These are phyloP conservation scores for Vitis cinerea DNA, from an alignment of 164 flowering plant genomes.

Conservation along the genomic window DNA sequence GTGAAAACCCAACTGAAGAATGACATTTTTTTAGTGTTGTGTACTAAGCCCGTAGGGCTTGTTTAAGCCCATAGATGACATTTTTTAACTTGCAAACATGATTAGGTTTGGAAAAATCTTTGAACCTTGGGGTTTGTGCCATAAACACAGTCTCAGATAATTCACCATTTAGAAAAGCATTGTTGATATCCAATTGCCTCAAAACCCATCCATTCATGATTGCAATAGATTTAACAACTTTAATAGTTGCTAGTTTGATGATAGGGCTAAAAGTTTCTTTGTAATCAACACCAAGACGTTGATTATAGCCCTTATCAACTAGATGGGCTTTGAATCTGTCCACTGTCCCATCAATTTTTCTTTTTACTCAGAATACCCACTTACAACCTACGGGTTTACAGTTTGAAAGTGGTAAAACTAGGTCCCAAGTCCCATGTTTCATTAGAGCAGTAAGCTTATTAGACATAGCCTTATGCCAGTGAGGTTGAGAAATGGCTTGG, in stretches of 20 bases:
- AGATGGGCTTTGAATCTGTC: neutral
- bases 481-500: neutral
- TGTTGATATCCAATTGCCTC: neutral
- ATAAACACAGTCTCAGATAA: neutral
- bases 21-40: neutral
- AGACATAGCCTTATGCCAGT: neutral
- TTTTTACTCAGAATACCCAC: conserved; percentile 10
- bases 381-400: conserved; percentile 9
- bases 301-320: neutral
- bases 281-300: neutral
- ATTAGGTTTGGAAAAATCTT: neutral
- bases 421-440: too few relatives aligned
- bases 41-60: neutral
- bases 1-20: too few relatives aligned
- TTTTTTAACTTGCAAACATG: neutral
- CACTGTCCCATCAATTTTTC: conserved; percentile 2
- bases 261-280: conserved; percentile 11
- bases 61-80: neutral
- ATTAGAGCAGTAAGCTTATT: too few relatives aligned
- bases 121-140: neutral
- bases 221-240: neutral
- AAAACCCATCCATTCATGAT: neutral
- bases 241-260: neutral
- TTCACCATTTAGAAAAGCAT: neutral
- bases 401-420: neutral